Evolutionary conservation across 805 yeast species (phyloP), one percentile per base, ranked within the genome.

Genomic region (Kodamaea lidongshanica): DNA sequence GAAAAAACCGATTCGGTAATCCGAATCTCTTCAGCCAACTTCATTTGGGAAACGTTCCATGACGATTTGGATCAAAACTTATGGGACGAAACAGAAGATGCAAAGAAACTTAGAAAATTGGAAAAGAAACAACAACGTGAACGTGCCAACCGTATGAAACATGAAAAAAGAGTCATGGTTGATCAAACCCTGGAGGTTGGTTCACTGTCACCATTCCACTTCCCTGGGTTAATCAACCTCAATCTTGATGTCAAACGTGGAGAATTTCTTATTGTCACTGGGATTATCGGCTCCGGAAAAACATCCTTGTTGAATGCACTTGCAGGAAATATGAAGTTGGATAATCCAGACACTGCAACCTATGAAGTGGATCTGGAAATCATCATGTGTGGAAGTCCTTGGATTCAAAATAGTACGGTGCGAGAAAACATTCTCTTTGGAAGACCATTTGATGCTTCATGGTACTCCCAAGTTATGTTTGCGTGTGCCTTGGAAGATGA

Each of bases 381-480:
- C 19, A 44, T 64, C 16, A 47, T 60, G 21, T 61, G 68, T 39
- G 42, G 56, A 7, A 37, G 47, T 6, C 67, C 67, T 6, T 64
- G 70, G 70, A 59, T 64, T 30, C 70, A 64, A 43, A 64, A 63
- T 33, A 49, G 67, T 10, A 58, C 67, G 15, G 57, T 64, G 11
- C 47, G 63, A 24, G 58, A 58, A 23, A 64, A 64, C 40, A 62
- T 64, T 20, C 30, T 47, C 20, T 64, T 64, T 41, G 68, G 69
- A 6, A 41, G 42, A 23, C 48, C 46, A 12, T 59, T 44, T 32
- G 62, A 62, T 33, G 41, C 45, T 2, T 37, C 25, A 0, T 44
- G 39, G 19, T 64, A 64, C 40, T 40, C 40, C 5, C 41, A 44
- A 27, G 53, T 60, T 7, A 27, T 64, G 6, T 31, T 42, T 25